Base-by-base conservation (phyloP, 495 filamentous ascomycete genomes). In the Saxophila tyrrhenica region DNA sequence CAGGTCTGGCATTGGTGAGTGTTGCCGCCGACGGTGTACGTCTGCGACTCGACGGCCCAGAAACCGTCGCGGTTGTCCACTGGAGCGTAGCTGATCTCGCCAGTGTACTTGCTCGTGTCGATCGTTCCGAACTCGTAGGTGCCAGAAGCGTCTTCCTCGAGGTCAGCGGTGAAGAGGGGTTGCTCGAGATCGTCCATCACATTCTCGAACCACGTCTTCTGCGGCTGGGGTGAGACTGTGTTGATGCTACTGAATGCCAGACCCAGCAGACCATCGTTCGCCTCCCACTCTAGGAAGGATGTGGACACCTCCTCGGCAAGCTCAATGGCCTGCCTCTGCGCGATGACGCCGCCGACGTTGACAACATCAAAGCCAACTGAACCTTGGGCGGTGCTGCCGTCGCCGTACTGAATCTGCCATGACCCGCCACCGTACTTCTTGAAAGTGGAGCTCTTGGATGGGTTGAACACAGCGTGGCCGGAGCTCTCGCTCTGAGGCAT, bases 121-220 rank as follows among this genome's bases (percentile, higher is more conserved):
- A 91, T 80, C 45, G 57, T 67, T 22, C 88, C 88, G 66, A 92
- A 92, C 52, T 87, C 82, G 64, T 89, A 94, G 55, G 77, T 75
- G 42, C 88, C 86, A 7, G 74, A 71, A 20, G 67, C 70, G 51
- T 78, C 73, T 19, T 75, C 67, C 54, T 81, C 79, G 39, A 92
- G 78, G 45, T 83, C 77, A 22, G 82, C 82, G 1, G 85, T 84
- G 67, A 92, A 84, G 21, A 92, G 67, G 3, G 86, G 85, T 60
- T 78, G 68, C 38, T 79, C 75, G 21, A 94, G 78, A 10, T 66
- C 66, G 21, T 71, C 53, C 58, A 79, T 75, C 45, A 86, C 71
- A 63, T 88, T 90, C 54, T 88, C 86, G 66, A 92, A 91, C 68
- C 89, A 92, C 24, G 87, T 92, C 62, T 80, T 80, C 64, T 88